These are phyloP conservation scores for Russula earlei DNA, from an alignment of 768 basidiomycete genomes.

Conservation along the genomic window DNA sequence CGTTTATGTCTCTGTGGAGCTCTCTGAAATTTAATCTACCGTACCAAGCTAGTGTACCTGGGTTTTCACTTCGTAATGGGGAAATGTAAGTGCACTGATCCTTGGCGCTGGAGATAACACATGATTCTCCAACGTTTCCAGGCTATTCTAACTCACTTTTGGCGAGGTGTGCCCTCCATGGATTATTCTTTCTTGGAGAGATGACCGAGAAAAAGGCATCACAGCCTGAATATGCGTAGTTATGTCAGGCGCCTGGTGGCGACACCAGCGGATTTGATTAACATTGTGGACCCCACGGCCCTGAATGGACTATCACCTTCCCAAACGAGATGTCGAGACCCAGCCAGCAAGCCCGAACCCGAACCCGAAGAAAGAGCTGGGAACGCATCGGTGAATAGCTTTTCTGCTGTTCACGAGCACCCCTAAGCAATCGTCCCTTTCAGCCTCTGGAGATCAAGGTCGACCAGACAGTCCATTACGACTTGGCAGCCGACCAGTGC, in stretches of 20 bases:
- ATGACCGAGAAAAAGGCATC: not conserved
- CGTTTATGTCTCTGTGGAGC: not conserved
- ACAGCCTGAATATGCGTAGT: constrained; percentile 16
- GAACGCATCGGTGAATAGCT: not conserved
- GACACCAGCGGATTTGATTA: not conserved
- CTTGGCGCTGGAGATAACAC: not conserved
- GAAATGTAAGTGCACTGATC: constrained; percentile 1
- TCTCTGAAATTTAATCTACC: not conserved
- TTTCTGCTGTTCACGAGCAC: not conserved
- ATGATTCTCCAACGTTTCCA: not conserved
- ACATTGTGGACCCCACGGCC: not conserved
- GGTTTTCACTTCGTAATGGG: constrained; percentile 13
- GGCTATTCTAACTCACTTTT: constrained; percentile 16
- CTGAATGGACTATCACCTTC: not conserved
- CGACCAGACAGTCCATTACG: not conserved
- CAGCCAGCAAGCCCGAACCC: not conserved
- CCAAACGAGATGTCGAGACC: not conserved
- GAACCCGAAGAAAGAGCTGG: not conserved
- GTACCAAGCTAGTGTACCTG: constrained; percentile 1
- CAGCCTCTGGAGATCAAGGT: constrained; percentile 10
- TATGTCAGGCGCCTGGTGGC: constrained; percentile 5
- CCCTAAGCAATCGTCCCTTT: not conserved
- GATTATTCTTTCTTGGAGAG: not conserved
- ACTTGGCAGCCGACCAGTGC: not conserved
- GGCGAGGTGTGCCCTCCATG: constrained; percentile 2